Base-by-base conservation (phyloP, 78 protist genomes). In the slime mould (Dictyostelium discoideum) region DNA sequence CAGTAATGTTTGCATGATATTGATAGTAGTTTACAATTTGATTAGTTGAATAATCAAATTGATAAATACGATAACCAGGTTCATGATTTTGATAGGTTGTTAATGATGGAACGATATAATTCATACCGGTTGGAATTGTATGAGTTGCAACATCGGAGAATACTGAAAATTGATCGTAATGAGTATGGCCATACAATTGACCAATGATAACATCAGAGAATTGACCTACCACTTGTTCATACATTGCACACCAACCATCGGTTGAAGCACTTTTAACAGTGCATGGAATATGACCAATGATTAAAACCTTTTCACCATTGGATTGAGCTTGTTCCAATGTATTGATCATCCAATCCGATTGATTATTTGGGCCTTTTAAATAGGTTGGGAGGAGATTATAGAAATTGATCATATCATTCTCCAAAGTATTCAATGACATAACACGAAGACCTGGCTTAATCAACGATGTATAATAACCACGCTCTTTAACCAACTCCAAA, bases 101-200 rank as follows among this genome's bases (percentile, higher is more conserved):
- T 80, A 92, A 40, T 10, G 87, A 81, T 44, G 96, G 96, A 44
- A 88, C 92, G 32, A 92, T 67, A 32, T 76, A 92, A 7, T 85
- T 67, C 85, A 80, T 65, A 48, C 96, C 96, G 37, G 86, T 85
- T 77, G 96, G 85, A 42, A 76, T 92, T 0, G 85, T 65, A 42
- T 37, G 42, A n/a, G 89, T 85, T 20, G 48, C 92, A 4, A 37
- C 26, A 48, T 92, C 96, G 20, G 88, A 37, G 80, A 84, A 80
- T 0, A 92, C 84, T 32, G 6, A 32, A 3, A 92, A 46, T 32
- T 92, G 93, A 57, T 92, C 96, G 9, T 57, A 42, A 80, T 92
- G 96, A 46, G 96, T 92, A 82, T 92, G 96, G 13, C 96, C 96
- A 48, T 85, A 85, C 79, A 92, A 32, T 32, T 92, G 96, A 63